Base-by-base conservation (phyloP, 805 yeast species). In the Starmerella kuoi region DNA sequence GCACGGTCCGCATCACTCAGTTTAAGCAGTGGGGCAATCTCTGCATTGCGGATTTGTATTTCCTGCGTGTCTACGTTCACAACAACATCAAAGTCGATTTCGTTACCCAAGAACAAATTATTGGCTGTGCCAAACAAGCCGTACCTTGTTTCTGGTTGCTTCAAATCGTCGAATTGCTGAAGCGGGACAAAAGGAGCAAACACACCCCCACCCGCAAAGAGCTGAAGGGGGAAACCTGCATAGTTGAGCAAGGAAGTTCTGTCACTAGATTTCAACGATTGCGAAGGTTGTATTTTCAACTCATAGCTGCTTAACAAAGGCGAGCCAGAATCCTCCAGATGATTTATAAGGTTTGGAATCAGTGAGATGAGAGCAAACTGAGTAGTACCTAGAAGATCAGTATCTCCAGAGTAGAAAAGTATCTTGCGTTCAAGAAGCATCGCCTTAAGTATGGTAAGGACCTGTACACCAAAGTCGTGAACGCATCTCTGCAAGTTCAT, bases 141-240 rank as follows among this genome's bases (percentile, higher is more conserved):
- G 56, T 76, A 76, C 27, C 69, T 64, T 0, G 87, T 71, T 38
- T 69, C 71, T 1, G 66, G 63, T 18, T 71, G 68, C 25, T 65
- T 67, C 40, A 91, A 65, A 51, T 81, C 86, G 40, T 80, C 81
- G 42, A 88, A 64, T 56, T 88, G 97, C 59, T 88, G 98, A 42
- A 91, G 64, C 0, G 97, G 94, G n/a, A 87, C 69, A 61, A 88
- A 91, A 2, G 98, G 97, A 52, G 80, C 79, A 68, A 93, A 87
- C 46, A 88, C 69, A 1, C 93, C 86, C 34, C 93, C 93, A 51
- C 74, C 73, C 38, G 85, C 85, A 61, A 91, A 91, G 1, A 86
- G 60, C 52, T 80, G 87, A 38, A 91, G 64, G 0, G 98, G 98
- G 25, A 91, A 66, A 0, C 97, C 98, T 55, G 85, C 72, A 57